These are phyloP conservation scores for Lachancea meyersii DNA, from an alignment of 805 yeast species.

Conservation along the genomic window DNA sequence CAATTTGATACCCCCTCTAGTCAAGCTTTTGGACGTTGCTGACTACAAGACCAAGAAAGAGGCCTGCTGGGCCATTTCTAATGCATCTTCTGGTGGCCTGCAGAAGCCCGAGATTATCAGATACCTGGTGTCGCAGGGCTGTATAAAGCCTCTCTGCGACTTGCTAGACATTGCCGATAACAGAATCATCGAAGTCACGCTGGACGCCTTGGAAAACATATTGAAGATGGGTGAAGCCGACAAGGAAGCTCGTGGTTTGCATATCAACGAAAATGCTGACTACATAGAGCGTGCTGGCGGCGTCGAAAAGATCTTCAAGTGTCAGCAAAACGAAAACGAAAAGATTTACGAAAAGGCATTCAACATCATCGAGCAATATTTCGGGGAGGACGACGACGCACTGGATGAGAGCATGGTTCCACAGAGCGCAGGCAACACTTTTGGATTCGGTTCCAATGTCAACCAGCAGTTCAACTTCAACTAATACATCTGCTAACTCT, in stretches of 20 bases:
- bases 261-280: slow-evolving; percentile 79
- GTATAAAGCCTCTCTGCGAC: slow-evolving; percentile 96
- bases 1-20: slow-evolving; percentile 85
- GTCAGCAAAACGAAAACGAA: slow-evolving; percentile 88
- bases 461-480: slow-evolving; percentile 41
- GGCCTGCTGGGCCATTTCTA: slow-evolving; percentile 99
- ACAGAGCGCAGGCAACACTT: slow-evolving; percentile 71
- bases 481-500: slow-evolving; percentile 8
- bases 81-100: slow-evolving; percentile 94
- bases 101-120: slow-evolving; percentile 88
- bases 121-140: slow-evolving; percentile 89
- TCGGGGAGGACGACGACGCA: slow-evolving; percentile 70
- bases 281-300: slow-evolving; percentile 98
- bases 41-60: slow-evolving; percentile 96
- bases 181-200: slow-evolving; percentile 87
- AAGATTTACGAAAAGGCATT: slow-evolving; percentile 89
- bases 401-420: slow-evolving; percentile 77
- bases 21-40: slow-evolving; percentile 71
- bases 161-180: slow-evolving; percentile 81
- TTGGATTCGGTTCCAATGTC: slow-evolving; percentile 74
- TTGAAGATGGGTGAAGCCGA: slow-evolving; percentile 91
- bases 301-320: slow-evolving; percentile 88
- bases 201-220: slow-evolving; percentile 92
- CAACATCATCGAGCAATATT: slow-evolving; percentile 83
- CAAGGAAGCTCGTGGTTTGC: slow-evolving; percentile 64